Evolutionary conservation across 345 rosid species (phyloP), one percentile per base, ranked within the genome.

Genomic region (Syzygium jambos): DNA sequence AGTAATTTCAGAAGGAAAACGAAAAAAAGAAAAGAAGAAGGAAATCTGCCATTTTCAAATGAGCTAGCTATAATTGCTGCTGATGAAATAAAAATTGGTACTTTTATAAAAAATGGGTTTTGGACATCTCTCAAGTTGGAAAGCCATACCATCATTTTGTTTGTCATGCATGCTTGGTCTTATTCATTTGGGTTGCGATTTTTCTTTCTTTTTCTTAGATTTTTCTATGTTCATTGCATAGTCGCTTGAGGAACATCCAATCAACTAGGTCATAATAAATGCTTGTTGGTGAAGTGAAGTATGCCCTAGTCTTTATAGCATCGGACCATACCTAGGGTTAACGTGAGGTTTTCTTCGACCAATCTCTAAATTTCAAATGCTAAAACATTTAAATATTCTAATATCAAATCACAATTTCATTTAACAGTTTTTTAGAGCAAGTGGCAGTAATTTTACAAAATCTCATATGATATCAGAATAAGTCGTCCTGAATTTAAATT

Each of bases 381-480:
- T 38, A 2, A 65, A 30, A 65, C 4, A 4, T 27, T 30, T 65
- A 65, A 65, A 30, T 30, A 16, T 30, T 65, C 3, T 4, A 65
- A 16, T 65, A 16, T 30, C 11, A 65, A 65, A 65, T 65, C 43
- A 65, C 17, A 2, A 63, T 1, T 63, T n/a, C 21, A 2, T 29
- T 6, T 29, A 15, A 15, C 4, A 63, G 1, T 63, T 29, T 11
- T 15, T 3, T 59, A n/a, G 14, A 61, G 16, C 0, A 61, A 1
- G 0, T 2, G 0, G 6, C 0, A 2, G 3, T 0, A 1, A 3
- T 1, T 30, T 61, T 29, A 13, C 19, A 61, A 61, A n/a, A 65
- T 3, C 1, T 65, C 8, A 65, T 2, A 65, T 4, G 9, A 7
- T 8, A 3, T 65, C 23, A 14, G 1, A 65, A 3, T 4, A 17